phyloP scores from a whole-genome alignment of 1,139 yeast species.

The Yamadazyma diddensiae region DNA sequence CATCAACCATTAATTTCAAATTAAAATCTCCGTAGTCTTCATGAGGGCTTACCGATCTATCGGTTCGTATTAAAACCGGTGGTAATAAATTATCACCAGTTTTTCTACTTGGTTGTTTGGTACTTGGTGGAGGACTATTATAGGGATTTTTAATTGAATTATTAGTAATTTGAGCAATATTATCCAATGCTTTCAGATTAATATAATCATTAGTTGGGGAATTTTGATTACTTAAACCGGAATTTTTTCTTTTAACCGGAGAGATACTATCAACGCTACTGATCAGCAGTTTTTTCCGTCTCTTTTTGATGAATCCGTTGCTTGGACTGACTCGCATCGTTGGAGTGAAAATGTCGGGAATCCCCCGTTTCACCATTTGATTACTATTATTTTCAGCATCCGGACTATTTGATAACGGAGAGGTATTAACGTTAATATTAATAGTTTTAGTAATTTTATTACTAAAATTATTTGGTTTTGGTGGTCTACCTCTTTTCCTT shows the following conservation, averaged over 20 bases:
- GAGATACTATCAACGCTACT: conserved; percentile 11
- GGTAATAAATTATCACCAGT: conserved; percentile 27
- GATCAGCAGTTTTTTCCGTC: conserved; percentile 10
- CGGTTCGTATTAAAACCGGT: conserved; percentile 23
- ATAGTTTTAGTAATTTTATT: conserved; percentile 41
- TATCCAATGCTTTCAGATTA: conserved; percentile 36
- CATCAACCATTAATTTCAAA: conserved; percentile 40
- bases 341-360: conserved; percentile 47
- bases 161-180: conserved; percentile 27
- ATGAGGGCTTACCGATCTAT: conserved; percentile 8
- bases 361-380: conserved; percentile 40
- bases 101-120: conserved; percentile 8
- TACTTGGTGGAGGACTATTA: conserved; percentile 19
- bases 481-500: conserved; percentile 48
- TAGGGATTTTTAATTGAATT: conserved; percentile 10
- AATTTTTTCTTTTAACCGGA: conserved; percentile 7
- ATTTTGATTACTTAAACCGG: conserved; percentile 4
- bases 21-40: conserved; percentile 23
- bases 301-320: conserved; percentile 5
- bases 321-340: conserved; percentile 45
- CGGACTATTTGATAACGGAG: conserved; percentile 28
- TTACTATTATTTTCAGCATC: conserved; percentile 37
- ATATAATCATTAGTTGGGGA: conserved; percentile 16
- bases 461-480: conserved; percentile 41
- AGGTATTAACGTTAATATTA: conserved; percentile 42